Base-by-base conservation (phyloP, 176 grass and related monocot species). In the Bromus sterilis region DNA sequence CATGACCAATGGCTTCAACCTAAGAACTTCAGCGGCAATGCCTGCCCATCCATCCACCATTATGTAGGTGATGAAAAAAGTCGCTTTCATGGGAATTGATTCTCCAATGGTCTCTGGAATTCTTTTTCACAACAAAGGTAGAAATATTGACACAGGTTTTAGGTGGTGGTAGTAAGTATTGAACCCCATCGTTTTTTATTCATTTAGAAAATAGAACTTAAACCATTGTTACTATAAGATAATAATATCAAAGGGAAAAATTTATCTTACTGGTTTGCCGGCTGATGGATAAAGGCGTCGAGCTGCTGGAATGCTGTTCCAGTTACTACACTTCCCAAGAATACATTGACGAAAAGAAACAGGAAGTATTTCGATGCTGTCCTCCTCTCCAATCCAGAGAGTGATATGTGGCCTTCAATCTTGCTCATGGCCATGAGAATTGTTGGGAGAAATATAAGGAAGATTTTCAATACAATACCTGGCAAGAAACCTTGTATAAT, bases 241-340 rank as follows among this genome's bases (percentile, higher is more conserved):
- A 14, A 58, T 37, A 69, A 82, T 78, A 66, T 26, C 56, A 3
- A 33, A 23, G 15, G 46, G 28, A 7, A 41, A 74, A 39, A 66
- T 53, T 68, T 61, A 68, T 55, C 93, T 29, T 95, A 95, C 96
- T 89, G 80, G 69, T 88, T 88, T 72, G 96, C 89, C 3, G 96
- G 76, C 60, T 93, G 81, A 79, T 93, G 84, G 37, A 99, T 80
- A 57, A 99, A 95, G 60, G 71, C 88, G 70, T 99, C 18, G n/a
- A 99, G 93, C 86, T 99, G 96, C 66, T 99, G 88, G 76, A 99
- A 95, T 74, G 93, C 96, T 82, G 96, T 95, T 86, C 93, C 96
- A 3, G 96, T 75, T 67, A 95, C 93, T 85, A 99, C 79, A 74
- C 93, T 99, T 31, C 87, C 96, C 76, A 99, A 73, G 87, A 99